Evolutionary conservation across 306 rosid species (phyloP), one percentile per base, ranked within the genome.

Genomic region (Mucuna pruriens): DNA sequence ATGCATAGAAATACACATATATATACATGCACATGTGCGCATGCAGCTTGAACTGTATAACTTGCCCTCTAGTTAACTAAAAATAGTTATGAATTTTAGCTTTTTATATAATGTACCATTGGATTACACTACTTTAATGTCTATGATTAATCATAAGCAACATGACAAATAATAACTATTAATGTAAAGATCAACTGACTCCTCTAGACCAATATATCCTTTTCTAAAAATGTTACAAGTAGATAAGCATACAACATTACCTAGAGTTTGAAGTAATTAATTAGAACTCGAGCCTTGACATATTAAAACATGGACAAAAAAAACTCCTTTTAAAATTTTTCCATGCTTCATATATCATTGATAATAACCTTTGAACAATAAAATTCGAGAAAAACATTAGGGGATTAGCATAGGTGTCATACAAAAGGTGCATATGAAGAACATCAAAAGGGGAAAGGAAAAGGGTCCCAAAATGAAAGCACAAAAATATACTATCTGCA

Each of bases 31-130:
- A n/a, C n/a, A n/a, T n/a, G n/a, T n/a, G n/a, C n/a, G n/a, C n/a
- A n/a, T n/a, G n/a, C 98, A 57, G 98, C 97, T 79, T 83, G 89
- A 81, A 94, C 94, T n/a, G 98, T 84, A 75, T 83, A 94, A 29
- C 98, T 97, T 68, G 98, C 90, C 54, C 88, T 87, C 98, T 94
- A 74, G 75, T 49, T 46, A 83, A 79, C 85, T 65, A 83, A 83
- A 86, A 78, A 71, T 19, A 68, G 80, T 38, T 63, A n/a, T 11
- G 72, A 66, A 42, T 6, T 40, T 40, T 42, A 40, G 3, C n/a
- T 6, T 9, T 66, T 63, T 38, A n/a, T 19, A 34, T 46, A 46
- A 4, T 3, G n/a, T 2, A 22, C 34, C 25, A 7, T 19, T n/a
- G 5, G 62, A 22, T 16, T 0, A 6, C 2, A 16, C 20, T 36